Conservation (phyloP, 139 green algal species). For the Limnomonas spitsbergensis region DNA sequence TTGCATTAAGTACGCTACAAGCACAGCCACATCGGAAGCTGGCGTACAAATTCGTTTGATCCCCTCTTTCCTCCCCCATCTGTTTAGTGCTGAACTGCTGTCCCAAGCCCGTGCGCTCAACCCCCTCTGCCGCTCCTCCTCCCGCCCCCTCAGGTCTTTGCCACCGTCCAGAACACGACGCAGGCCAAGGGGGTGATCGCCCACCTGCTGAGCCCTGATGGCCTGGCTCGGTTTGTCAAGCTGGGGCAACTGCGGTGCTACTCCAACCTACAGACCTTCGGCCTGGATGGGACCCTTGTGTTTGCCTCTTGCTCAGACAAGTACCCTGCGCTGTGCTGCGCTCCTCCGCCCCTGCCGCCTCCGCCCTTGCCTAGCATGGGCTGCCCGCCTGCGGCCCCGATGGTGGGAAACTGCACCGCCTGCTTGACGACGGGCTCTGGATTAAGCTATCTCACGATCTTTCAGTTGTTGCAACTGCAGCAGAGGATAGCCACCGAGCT, state of each 20-base stretch:
- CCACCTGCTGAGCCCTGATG: neutral
- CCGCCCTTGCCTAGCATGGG: neutral
- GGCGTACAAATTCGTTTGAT: too few relatives aligned
- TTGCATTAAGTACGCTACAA: too few relatives aligned
- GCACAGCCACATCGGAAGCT: too few relatives aligned
- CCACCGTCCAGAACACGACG: neutral
- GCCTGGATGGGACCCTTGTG: too few relatives aligned
- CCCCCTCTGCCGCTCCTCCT: too few relatives aligned
- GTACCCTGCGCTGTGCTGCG: slow-evolving; percentile 9
- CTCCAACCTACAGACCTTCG: neutral
- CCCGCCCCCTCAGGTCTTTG: too few relatives aligned
- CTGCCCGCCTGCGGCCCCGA: neutral
- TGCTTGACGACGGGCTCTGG: neutral
- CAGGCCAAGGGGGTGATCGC: neutral
- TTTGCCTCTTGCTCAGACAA: neutral
- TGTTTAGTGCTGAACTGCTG: too few relatives aligned
- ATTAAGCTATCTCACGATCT: neutral
- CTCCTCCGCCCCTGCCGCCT: neutral
- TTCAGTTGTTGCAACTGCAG: neutral
- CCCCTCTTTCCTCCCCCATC: too few relatives aligned
- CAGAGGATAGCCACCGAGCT: neutral
- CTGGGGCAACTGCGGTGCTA: neutral
- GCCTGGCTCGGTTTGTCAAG: neutral
- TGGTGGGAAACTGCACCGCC: neutral
- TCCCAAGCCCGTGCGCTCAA: too few relatives aligned